Conservation (phyloP, 176 grass and related monocot species). For the Pontederia crassipes region DNA sequence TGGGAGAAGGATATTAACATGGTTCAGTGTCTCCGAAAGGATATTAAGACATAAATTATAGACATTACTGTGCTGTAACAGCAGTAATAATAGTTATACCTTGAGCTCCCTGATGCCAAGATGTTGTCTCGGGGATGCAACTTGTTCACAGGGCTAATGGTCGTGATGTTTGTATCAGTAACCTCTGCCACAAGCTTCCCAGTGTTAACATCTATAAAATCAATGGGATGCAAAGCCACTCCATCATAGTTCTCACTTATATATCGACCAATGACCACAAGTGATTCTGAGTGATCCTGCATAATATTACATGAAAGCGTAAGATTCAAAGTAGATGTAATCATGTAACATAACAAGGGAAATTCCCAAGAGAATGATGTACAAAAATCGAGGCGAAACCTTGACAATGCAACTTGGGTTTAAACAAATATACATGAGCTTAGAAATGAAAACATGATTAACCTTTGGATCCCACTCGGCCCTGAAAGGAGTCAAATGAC, state of each 20-base stretch:
- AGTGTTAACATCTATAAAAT: slow-evolving; percentile 77
- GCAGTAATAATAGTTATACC: slow-evolving; percentile 19
- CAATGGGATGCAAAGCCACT: slow-evolving; percentile 89
- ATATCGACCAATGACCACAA: slow-evolving; percentile 83
- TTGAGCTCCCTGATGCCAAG: slow-evolving; percentile 80
- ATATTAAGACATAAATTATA: background rate
- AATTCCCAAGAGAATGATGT: background rate
- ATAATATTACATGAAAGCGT: slow-evolving; percentile 14
- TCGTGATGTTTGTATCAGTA: slow-evolving; percentile 73
- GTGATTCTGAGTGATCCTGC: slow-evolving; percentile 73
- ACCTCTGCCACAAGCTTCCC: slow-evolving; percentile 89
- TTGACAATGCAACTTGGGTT: background rate
- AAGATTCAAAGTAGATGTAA: background rate
- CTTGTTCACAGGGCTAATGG: slow-evolving; percentile 92
- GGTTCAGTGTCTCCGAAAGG: background rate
- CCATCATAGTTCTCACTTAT: slow-evolving; percentile 91
- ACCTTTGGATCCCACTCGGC: slow-evolving; percentile 99
- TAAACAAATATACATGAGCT: background rate
- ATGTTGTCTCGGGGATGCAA: slow-evolving; percentile 66
- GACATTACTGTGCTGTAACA: background rate
- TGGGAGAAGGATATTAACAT: background rate
- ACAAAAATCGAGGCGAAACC: background rate
- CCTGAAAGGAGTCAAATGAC: slow-evolving; percentile 87
- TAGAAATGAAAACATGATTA: background rate
- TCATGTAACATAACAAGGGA: background rate